Evolutionary conservation across 1,284 basidiomycete species (phyloP), one percentile per base, ranked within the genome.

Genomic region (Stygiomarasmius scandens): DNA sequence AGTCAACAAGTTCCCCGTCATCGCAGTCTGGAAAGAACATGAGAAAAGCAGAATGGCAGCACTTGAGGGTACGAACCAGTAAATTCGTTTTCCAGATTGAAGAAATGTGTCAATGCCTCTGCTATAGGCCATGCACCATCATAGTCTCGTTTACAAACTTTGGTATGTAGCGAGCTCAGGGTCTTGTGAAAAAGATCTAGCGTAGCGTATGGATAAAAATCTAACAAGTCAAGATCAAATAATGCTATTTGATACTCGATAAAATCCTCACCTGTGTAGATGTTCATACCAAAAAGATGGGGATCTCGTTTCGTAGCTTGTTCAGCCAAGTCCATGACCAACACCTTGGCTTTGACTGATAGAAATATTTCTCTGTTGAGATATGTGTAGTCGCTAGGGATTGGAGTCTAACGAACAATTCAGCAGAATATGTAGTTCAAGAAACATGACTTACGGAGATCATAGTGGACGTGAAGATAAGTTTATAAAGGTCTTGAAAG

Each of bases 101-200:
- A 67, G 62, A 75, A 76, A n/a, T 70, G 56, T 2, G 70, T 66
- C 53, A 78, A 59, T 1, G 64, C 72, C 60, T 73, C 73, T 2
- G 77, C 66, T 22, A 69, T 52, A 41, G 59, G 58, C 63, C 70
- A 72, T 3, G 71, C 70, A 20, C 72, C 72, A 47, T 71, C 66
- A 66, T 70, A 76, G 19, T 69, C 63, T 56, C 75, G 74, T 53
- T 72, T 69, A 14, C 51, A 52, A n/a, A 76, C 64, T 52, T 73
- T 71, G 3, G 67, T 61, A 54, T 75, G 64, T n/a, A 72, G 59
- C 14, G 59, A 64, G 22, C 60, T 59, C 29, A 77, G 63, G 10
- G 65, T 66, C 23, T 61, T 67, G 59, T 77, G 71, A 19, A 77
- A 63, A 41, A 77, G 66, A 52, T 73, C 68, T n/a, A 74, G 63